Evolutionary conservation across 2,329 filamentous ascomycete species (phyloP), one percentile per base, ranked within the genome.

Genomic region (Pyrenophora teres): DNA sequence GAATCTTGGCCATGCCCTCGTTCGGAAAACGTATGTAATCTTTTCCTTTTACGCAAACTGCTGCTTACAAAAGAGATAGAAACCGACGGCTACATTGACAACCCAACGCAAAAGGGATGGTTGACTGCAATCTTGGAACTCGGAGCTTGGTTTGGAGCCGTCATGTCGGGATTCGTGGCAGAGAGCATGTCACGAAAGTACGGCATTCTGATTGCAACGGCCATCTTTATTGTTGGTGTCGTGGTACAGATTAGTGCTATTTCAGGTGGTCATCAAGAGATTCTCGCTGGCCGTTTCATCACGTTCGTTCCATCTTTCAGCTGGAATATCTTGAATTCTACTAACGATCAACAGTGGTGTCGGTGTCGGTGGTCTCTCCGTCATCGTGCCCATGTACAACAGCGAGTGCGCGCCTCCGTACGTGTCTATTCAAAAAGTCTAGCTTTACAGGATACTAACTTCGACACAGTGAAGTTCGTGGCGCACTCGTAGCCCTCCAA

Each of bases 81-180:
- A 35, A 80, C 80, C 72, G 73, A 76, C 44, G 54, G 64, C 31
- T 73, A 72, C 60, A 70, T 68, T 15, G 53, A 69, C 40, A 65
- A 75, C 27, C 46, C 68, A 10, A 77, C 74, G 3, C 74, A 76
- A 50, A 74, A 78, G 51, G 78, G 78, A 27, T 79, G 77, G 78
- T 68, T 80, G 16, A 77, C 77, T 0, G 79, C 87, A 2, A 90
- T 90, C 57, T 82, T 92, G 21, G 87, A 91, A 67, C 81, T 92
- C 2, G 88, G 88, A 45, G 88, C 88, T 37, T 92, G 88, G 88
- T 67, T 90, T n/a, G 89, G 89, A 32, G 83, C 86, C 0, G 72
- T 92, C 3, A 78, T 87, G 35, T 88, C 84, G 2, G 86, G 88
- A 1, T 87, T 87, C 64, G 70, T 91, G n/a, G 88, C 88, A 15